phyloP scores from a whole-genome alignment of 2,329 filamentous ascomycete species.

The Exophiala xenobiotica region DNA sequence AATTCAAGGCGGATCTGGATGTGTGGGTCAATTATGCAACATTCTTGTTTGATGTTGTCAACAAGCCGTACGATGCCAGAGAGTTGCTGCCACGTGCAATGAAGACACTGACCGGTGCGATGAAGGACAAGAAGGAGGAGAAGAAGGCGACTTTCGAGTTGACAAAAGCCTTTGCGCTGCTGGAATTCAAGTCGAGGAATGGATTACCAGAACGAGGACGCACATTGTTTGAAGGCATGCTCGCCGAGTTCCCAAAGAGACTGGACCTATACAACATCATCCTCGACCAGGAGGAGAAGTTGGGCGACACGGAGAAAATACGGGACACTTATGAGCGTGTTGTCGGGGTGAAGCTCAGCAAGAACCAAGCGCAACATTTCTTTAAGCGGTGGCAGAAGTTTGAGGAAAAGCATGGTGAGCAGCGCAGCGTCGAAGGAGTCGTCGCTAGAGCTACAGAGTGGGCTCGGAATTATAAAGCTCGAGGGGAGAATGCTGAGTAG shows the following conservation, averaged over 20 bases:
- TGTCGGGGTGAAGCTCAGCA: slow-evolving; percentile 64
- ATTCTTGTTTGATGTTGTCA: slow-evolving; percentile 76
- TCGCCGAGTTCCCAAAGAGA: slow-evolving; percentile 82
- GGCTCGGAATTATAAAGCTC: slow-evolving; percentile 7
- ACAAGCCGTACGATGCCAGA: slow-evolving; percentile 70
- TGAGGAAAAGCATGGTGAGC: slow-evolving; percentile 69
- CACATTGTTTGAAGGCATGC: slow-evolving; percentile 87
- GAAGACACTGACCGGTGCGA: slow-evolving; percentile 68
- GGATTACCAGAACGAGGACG: slow-evolving; percentile 88
- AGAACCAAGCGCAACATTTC: slow-evolving; percentile 78
- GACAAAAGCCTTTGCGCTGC: slow-evolving; percentile 81
- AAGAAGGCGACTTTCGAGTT: slow-evolving; percentile 68
- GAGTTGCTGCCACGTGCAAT: slow-evolving; percentile 78
- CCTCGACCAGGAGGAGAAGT: slow-evolving; percentile 74
- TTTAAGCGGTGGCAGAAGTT: slow-evolving; percentile 91
- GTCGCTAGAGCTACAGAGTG: slow-evolving; percentile 61
- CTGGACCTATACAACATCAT: slow-evolving; percentile 92
- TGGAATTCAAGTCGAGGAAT: slow-evolving; percentile 82
- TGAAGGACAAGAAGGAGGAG: slow-evolving; percentile 1
- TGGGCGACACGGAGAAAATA: slow-evolving; percentile 61
- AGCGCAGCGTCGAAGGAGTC: slow-evolving; percentile 69
- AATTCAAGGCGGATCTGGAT: slow-evolving; percentile 70
- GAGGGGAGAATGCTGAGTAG: background rate
- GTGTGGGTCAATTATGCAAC: slow-evolving; percentile 95
- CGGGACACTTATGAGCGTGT: slow-evolving; percentile 82